A percentile compares a stretch with the other conserved stretches of the same genome.
Evolutionary conservation across 108 stramenopile genomes (phyloP).

Genomic region (Nitzschia sp.): DNA sequence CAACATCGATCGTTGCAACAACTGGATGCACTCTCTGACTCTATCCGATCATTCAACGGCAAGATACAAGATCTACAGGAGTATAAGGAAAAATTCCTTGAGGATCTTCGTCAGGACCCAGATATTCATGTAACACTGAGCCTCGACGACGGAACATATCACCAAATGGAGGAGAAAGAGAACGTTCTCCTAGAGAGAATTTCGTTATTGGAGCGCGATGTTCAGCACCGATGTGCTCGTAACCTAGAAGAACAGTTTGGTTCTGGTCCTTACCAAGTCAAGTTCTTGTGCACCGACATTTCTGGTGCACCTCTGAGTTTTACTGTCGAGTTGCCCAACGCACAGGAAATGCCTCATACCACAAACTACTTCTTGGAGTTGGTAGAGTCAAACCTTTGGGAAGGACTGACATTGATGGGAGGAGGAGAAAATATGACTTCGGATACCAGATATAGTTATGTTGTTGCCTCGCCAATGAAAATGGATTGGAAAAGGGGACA

Average conservation of each 20-base stretch:
- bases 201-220: conserved; percentile 18
- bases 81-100: not conserved
- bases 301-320: conserved; percentile 5
- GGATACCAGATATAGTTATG: too few relatives aligned
- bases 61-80: conserved; percentile 1
- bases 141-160: conserved; percentile 19
- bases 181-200: conserved; percentile 12
- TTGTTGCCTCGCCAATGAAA: too few relatives aligned
- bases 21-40: conserved; percentile 1
- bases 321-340: conserved; percentile 34
- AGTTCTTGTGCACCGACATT: conserved; percentile 26
- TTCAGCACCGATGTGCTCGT: conserved; percentile 16
- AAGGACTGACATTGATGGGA: too few relatives aligned
- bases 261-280: conserved; percentile 20
- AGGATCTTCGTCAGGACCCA: not conserved
- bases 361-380: conserved; percentile 48
- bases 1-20: not conserved
- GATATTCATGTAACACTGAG: not conserved
- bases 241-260: conserved; percentile 21
- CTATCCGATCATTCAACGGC: not conserved
- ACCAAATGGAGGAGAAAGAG: conserved; percentile 22
- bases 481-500: too few relatives aligned
- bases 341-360: conserved; percentile 44
- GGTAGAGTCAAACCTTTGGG: conserved; percentile 34
- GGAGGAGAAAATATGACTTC: too few relatives aligned